A percentile compares a stretch with the other conserved stretches of the same genome.
phyloP scores from a whole-genome alignment of 768 basidiomycete genomes.

The Russula virescens region DNA sequence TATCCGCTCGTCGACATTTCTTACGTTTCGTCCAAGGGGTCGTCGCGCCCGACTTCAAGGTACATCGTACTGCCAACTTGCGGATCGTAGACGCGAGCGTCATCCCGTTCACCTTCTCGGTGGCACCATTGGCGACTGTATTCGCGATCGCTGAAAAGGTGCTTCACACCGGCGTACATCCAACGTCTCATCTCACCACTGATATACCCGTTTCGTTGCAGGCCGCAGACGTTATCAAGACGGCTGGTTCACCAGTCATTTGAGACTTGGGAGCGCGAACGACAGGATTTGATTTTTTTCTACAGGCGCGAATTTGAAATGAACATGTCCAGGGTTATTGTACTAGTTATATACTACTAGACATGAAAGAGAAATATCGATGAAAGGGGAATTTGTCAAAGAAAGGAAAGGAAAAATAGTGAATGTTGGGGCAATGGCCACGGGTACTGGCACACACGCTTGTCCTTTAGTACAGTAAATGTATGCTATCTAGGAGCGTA shows the following conservation, averaged over 20 bases:
- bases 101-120: conserved; percentile 22
- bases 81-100: conserved; percentile 30
- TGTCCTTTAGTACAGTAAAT: no score
- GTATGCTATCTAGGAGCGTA: no score
- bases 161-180: no score
- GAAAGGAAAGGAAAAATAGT: no score
- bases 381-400: no score
- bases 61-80: conserved; percentile 41
- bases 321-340: neutral
- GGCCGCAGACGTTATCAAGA: conserved; percentile 21
- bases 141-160: conserved; percentile 24
- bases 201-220: neutral
- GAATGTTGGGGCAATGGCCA: no score
- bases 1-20: neutral
- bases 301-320: neutral
- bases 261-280: neutral
- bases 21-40: conserved; percentile 30
- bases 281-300: neutral
- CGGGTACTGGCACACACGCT: no score
- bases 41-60: conserved; percentile 37
- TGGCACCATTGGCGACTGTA: conserved; percentile 22
- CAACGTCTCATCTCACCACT: neutral
- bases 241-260: neutral
- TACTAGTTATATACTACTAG: no score
- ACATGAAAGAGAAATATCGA: no score